phyloP scores from a whole-genome alignment of 768 basidiomycete species.

The Mycena galericulata region DNA sequence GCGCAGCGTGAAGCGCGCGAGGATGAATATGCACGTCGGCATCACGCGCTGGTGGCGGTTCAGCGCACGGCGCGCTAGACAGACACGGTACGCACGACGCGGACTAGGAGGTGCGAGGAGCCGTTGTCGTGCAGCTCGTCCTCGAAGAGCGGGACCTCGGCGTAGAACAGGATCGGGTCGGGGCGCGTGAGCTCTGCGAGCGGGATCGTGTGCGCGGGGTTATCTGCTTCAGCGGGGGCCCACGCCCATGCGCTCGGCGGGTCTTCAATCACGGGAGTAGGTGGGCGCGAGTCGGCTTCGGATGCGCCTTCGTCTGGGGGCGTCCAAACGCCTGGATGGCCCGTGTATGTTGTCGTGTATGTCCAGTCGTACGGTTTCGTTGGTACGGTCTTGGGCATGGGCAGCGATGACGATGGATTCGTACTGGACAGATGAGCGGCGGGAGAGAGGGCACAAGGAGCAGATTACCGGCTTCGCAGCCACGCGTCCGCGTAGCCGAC shows the following conservation, averaged over 20 bases:
- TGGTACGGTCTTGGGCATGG: constrained; percentile 76
- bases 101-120: constrained; percentile 82
- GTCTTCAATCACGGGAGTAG: constrained; percentile 4
- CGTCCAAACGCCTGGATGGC: constrained; percentile 53
- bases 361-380: constrained; percentile 99
- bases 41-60: constrained; percentile 82
- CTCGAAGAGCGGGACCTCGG: constrained; percentile 94
- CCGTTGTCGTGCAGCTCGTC: constrained; percentile 99
- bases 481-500: constrained; percentile 96
- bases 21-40: constrained; percentile 94
- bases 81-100: constrained; percentile 75
- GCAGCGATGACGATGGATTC: constrained; percentile 69
- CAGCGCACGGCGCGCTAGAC: background rate
- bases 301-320: constrained; percentile 20
- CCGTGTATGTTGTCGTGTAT: constrained; percentile 90
- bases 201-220: constrained; percentile 77
- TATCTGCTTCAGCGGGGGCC: constrained; percentile 66
- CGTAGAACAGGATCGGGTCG: constrained; percentile 98
- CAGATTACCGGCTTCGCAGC: constrained; percentile 79
- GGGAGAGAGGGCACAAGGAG: background rate
- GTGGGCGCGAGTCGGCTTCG: constrained; percentile 26
- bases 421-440: constrained; percentile 59
- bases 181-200: constrained; percentile 86
- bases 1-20: constrained; percentile 90
- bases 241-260: constrained; percentile 48